Evolutionary conservation across 805 yeast genomes (phyloP), one percentile per base, ranked within the genome.

Genomic region (Kluyveromyces starmeri): DNA sequence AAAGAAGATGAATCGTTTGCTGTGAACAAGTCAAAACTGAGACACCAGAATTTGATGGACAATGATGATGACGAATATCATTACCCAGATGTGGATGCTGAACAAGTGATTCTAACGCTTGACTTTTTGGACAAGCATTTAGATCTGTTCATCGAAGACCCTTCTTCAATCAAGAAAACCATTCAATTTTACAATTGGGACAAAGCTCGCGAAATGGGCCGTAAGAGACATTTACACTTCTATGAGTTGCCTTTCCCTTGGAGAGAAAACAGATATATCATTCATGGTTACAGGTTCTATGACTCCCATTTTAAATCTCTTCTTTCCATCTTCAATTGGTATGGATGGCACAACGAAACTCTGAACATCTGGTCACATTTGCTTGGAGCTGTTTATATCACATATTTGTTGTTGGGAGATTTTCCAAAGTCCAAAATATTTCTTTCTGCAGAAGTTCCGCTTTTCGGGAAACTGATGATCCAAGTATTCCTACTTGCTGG

Each of bases 351-450:
- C 59, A 89, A 89, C 54, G 98, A 89, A 57, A 72, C 95, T 0
- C 71, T 82, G 52, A 92, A 92, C 59, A 86, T 89, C 37, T 89
- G 98, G 97, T 72, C 95, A 0, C 98, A 89, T 61, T 50, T 84
- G 10, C 22, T 75, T 2, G 97, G 96, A 10, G 71, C 81, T 2
- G 20, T 73, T 2, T 48, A 73, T 19, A 59, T 88, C 53, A 34
- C 69, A 1, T 78, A 75, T 43, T 47, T 88, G 13, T 67, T 74
- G 9, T 28, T 75, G 10, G 62, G 59, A 44, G 82, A 78, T 42
- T 80, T 71, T 47, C 96, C 96, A 8, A 44, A 54, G 2, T 67
- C 88, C 0, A 61, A 55, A 3, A 68, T 71, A 1, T 83, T 65
- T 50, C 43, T 46, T 5, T 63, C 64, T 19, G 75, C 70, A 50